phyloP scores from a whole-genome alignment of 2,329 filamentous ascomycete species.

The Hymenoscyphus occultus region DNA sequence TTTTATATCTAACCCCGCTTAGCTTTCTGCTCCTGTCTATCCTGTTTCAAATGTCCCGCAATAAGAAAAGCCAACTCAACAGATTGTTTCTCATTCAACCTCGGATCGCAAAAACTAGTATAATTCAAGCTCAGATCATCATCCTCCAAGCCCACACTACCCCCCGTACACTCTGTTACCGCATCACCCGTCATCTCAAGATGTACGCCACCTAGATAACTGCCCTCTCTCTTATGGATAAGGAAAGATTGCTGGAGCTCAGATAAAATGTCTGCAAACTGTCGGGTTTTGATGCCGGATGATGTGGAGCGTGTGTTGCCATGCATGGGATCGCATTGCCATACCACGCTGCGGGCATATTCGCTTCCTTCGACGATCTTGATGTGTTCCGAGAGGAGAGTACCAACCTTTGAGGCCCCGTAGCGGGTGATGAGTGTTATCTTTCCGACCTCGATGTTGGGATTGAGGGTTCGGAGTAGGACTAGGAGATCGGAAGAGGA shows the following conservation, averaged over 20 bases:
- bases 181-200: constrained; percentile 93
- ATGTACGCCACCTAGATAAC: constrained; percentile 90
- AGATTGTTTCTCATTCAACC: constrained; percentile 96
- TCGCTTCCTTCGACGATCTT: constrained; percentile 80
- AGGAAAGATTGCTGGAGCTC: constrained; percentile 80
- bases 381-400: constrained; percentile 80
- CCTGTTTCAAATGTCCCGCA: constrained; percentile 52
- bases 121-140: constrained; percentile 89
- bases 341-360: constrained; percentile 67
- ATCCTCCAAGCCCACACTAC: constrained; percentile 81
- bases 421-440: constrained; percentile 96
- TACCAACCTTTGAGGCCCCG: constrained; percentile 72
- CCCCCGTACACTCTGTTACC: constrained; percentile 93
- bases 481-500: constrained; percentile 69
- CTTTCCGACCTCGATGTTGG: constrained; percentile 77
- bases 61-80: constrained; percentile 92
- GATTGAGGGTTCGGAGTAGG: constrained; percentile 84
- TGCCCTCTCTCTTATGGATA: constrained; percentile 80
- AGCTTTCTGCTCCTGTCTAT: background rate
- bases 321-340: constrained; percentile 99
- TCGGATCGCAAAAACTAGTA: constrained; percentile 91
- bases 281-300: constrained; percentile 83
- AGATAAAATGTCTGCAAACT: constrained; percentile 84
- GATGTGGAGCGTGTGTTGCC: constrained; percentile 71
- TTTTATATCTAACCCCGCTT: background rate